Percentiles rank a stretch among this genome's conserved stretches.
Conservation (phyloP, 2,329 filamentous ascomycete species). For the Aspergillus ochraceus region DNA sequence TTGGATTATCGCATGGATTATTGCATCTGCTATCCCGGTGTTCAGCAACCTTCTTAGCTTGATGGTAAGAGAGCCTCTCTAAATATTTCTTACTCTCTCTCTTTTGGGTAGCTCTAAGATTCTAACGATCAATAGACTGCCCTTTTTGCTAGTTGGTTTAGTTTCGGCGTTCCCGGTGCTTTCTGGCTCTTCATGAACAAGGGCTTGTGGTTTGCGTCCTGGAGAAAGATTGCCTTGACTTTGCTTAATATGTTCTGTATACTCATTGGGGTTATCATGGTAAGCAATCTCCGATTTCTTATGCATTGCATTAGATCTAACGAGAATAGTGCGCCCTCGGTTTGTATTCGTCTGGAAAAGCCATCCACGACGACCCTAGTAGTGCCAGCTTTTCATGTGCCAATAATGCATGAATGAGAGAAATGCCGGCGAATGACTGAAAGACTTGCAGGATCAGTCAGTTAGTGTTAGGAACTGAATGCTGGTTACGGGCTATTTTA, state of each 20-base stretch:
- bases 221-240: conserved; percentile 20
- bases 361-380: conserved; percentile 17
- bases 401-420: conserved; percentile 3
- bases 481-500: too few relatives aligned
- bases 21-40: conserved; percentile 65
- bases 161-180: conserved; percentile 29
- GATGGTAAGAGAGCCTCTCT: conserved; percentile 18
- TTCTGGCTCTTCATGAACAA: conserved; percentile 28
- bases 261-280: conserved; percentile 8
- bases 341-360: conserved; percentile 17
- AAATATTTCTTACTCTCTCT: too few relatives aligned
- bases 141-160: conserved; percentile 65
- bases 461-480: too few relatives aligned
- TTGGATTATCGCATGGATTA: conserved; percentile 62
- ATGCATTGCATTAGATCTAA: neutral
- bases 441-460: too few relatives aligned
- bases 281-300: neutral
- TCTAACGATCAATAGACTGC: conserved; percentile 35
- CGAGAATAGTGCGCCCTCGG: conserved; percentile 15
- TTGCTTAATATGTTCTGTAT: conserved; percentile 10
- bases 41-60: conserved; percentile 64
- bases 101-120: neutral
- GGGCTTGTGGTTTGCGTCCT: conserved; percentile 19
- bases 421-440: too few relatives aligned
- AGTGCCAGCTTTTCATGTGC: conserved; percentile 18